A percentile compares a stretch with the other conserved stretches of the same genome.
These are phyloP conservation scores for Ophiosphaerella narmari DNA, from an alignment of 2,329 filamentous ascomycete species.

Conservation along the genomic window DNA sequence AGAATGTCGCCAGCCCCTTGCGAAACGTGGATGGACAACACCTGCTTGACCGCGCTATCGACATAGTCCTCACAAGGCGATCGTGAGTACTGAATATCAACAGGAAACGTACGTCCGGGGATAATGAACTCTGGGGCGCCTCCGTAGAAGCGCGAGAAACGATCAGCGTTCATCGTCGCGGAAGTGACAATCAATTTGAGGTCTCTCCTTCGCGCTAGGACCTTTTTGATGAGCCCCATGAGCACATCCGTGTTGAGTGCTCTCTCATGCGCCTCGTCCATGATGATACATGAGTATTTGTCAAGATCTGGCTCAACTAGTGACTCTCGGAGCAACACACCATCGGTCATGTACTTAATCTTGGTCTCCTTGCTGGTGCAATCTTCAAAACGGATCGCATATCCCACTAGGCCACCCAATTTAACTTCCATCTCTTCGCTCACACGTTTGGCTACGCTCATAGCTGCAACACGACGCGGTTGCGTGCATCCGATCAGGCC, in stretches of 20 bases:
- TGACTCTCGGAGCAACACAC: conserved; percentile 89
- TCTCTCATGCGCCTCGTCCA: conserved; percentile 98
- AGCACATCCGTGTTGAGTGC: conserved; percentile 96
- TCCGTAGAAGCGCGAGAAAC: conserved; percentile 94
- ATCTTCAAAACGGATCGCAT: conserved; percentile 97
- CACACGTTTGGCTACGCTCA: conserved; percentile 98
- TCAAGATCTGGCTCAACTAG: conserved; percentile 91
- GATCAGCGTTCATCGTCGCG: conserved; percentile 96
- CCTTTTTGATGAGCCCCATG: conserved; percentile 98
- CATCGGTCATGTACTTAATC: conserved; percentile 99
- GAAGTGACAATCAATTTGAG: conserved; percentile 97
- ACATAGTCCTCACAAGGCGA: conserved; percentile 98
- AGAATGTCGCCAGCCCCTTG: conserved; percentile 92
- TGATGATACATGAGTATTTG: conserved; percentile 97
- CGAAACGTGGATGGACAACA: conserved; percentile 92
- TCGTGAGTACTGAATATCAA: conserved; percentile 93
- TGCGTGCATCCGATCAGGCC: conserved; percentile 98
- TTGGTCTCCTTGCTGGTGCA: conserved; percentile 93
- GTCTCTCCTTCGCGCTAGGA: conserved; percentile 84
- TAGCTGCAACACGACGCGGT: conserved; percentile 92
- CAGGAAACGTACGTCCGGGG: conserved; percentile 92
- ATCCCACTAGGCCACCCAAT: conserved; percentile 85
- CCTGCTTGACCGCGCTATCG: conserved; percentile 93
- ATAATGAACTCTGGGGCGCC: conserved; percentile 97
- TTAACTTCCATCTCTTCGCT: conserved; percentile 97